Conservation (phyloP, 1,139 yeast species). For the Nakaseomyces bracarensis region DNA sequence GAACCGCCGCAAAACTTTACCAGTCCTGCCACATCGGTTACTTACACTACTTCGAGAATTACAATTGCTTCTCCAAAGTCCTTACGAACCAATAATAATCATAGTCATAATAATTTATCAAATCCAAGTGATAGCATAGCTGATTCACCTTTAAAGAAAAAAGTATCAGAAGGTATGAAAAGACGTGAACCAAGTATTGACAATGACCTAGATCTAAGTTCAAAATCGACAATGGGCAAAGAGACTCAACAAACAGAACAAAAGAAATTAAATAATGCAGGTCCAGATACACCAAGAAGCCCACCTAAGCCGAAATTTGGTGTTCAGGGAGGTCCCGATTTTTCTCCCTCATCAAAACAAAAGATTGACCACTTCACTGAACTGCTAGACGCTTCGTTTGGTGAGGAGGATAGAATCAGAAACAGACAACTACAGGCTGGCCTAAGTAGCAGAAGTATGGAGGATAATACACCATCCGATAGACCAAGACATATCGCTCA, state of each 20-base stretch:
- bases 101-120: background rate
- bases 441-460: background rate
- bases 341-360: conserved; percentile 26
- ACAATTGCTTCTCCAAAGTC: conserved; percentile 26
- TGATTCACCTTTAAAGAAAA: conserved; percentile 9
- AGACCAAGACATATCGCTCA: background rate
- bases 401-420: conserved; percentile 13
- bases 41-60: conserved; percentile 31
- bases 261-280: background rate
- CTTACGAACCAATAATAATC: background rate
- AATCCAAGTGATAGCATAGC: background rate
- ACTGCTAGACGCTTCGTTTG: conserved; percentile 24
- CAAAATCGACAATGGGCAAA: background rate
- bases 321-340: conserved; percentile 11
- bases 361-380: conserved; percentile 24
- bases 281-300: background rate
- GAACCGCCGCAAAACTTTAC: conserved; percentile 11
- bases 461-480: background rate
- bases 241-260: background rate
- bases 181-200: background rate
- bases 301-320: conserved; percentile 7
- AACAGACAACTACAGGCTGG: background rate
- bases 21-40: conserved; percentile 32
- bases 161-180: background rate
- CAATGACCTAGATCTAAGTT: background rate